These are phyloP conservation scores for Pancytospora philotis DNA, from an alignment of 371 early-diverging fungal genomes.

Conservation along the genomic window DNA sequence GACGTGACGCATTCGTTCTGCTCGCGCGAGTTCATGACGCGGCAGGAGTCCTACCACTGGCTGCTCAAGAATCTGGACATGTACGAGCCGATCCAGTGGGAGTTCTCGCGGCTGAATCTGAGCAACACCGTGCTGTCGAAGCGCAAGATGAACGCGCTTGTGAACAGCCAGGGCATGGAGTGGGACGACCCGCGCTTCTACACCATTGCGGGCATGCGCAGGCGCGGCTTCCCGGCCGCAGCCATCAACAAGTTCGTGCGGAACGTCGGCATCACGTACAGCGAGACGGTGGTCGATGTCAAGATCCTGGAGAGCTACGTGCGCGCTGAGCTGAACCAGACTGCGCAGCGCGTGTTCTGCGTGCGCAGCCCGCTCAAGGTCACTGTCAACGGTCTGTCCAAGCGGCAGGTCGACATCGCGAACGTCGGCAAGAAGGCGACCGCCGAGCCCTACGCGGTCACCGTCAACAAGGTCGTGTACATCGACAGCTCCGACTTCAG, in stretches of 20 bases:
- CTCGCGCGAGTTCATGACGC: conserved; percentile 85
- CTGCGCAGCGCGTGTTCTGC: conserved; percentile 78
- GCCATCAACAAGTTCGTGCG: conserved; percentile 95
- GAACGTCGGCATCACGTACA: conserved; percentile 78
- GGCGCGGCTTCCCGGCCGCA: conserved; percentile 90
- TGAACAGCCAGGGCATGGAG: conserved; percentile 66
- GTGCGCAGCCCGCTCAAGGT: conserved; percentile 75
- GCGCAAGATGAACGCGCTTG: conserved; percentile 83
- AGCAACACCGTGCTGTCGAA: conserved; percentile 89
- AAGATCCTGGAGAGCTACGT: conserved; percentile 81
- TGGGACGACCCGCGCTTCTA: conserved; percentile 94
- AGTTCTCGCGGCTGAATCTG: conserved; percentile 87
- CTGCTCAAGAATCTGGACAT: conserved; percentile 87
- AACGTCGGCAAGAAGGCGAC: background rate
- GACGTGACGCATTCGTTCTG: conserved; percentile 98
- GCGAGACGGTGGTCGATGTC: conserved; percentile 74
- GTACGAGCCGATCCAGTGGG: conserved; percentile 99
- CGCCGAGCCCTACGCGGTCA: background rate
- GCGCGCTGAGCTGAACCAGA: conserved; percentile 78
- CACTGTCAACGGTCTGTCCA: conserved; percentile 64
- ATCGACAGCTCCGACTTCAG: conserved; percentile 88
- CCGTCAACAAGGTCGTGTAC: conserved; percentile 60
- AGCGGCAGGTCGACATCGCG: conserved; percentile 4
- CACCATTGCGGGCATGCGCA: conserved; percentile 83
- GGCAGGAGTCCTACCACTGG: conserved; percentile 95